Evolutionary conservation across 768 basidiomycete species (phyloP).

Genomic region (Trametes villosa): DNA sequence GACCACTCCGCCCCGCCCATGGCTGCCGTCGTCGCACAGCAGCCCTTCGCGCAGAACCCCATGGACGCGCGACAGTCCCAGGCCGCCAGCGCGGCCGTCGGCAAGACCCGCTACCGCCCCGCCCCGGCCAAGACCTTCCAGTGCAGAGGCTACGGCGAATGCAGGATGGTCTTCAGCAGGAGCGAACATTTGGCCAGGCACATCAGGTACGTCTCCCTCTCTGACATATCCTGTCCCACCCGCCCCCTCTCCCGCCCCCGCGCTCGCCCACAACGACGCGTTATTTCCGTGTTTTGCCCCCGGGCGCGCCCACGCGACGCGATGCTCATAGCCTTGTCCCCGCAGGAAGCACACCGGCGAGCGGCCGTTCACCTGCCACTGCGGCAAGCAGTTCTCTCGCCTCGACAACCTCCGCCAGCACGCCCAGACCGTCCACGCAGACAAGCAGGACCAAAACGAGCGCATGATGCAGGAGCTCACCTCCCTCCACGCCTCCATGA

Average conservation of each 20-base stretch:
- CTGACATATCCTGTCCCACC: slow-evolving; percentile 27
- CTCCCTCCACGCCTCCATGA: slow-evolving; percentile 81
- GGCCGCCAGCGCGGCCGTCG: slow-evolving; percentile 20
- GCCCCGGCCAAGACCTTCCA: slow-evolving; percentile 94
- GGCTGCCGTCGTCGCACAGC: slow-evolving; percentile 33
- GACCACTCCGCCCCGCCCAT: slow-evolving; percentile 21
- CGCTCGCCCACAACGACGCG: not conserved
- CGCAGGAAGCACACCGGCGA: slow-evolving; percentile 97
- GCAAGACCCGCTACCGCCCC: slow-evolving; percentile 71
- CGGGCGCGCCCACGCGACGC: not conserved
- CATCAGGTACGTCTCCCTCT: slow-evolving; percentile 75
- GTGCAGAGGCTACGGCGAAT: slow-evolving; percentile 93
- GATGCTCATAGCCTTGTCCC: slow-evolving; percentile 31
- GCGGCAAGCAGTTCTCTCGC: slow-evolving; percentile 92
- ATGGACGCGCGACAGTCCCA: slow-evolving; percentile 16
- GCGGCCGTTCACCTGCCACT: slow-evolving; percentile 95
- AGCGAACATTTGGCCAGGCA: slow-evolving; percentile 96
- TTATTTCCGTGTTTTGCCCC: slow-evolving; percentile 16
- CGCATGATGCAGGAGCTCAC: slow-evolving; percentile 91
- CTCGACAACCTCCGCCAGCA: slow-evolving; percentile 98
- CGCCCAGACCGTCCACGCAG: slow-evolving; percentile 96
- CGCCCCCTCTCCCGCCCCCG: slow-evolving; percentile 18
- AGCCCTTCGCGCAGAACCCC: slow-evolving; percentile 16
- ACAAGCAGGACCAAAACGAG: slow-evolving; percentile 88
- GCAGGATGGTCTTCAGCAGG: slow-evolving; percentile 94